A percentile compares a stretch with the other conserved stretches of the same genome.
Conservation (phyloP, 2,329 filamentous ascomycete genomes). For the Phoma sp. region DNA sequence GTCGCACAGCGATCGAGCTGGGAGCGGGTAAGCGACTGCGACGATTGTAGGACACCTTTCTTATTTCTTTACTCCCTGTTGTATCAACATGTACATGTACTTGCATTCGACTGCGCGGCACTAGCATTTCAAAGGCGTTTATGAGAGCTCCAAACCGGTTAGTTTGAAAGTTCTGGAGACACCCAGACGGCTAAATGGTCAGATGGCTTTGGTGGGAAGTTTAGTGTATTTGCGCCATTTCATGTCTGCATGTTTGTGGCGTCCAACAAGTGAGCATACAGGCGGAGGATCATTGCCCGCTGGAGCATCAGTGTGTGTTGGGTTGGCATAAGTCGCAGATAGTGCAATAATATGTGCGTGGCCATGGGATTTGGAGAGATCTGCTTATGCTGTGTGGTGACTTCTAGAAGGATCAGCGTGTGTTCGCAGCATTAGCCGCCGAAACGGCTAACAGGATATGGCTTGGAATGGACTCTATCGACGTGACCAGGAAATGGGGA, state of each 20-base stretch:
- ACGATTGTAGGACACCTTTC: constrained; percentile 24
- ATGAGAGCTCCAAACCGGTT: constrained; percentile 2
- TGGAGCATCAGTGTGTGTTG: background rate
- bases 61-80: constrained; percentile 15
- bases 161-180: background rate
- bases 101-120: constrained; percentile 25
- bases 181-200: constrained; percentile 12
- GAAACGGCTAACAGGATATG: constrained; percentile 5
- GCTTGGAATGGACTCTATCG: constrained; percentile 3
- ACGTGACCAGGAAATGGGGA: constrained; percentile 4
- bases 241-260: constrained; percentile 12
- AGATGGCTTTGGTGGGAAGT: constrained; percentile 8
- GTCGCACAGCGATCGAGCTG: constrained; percentile 47
- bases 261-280: constrained; percentile 6
- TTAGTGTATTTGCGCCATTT: constrained; percentile 17
- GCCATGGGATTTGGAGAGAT: background rate
- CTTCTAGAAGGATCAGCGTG: constrained; percentile 19
- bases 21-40: constrained; percentile 44
- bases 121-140: constrained; percentile 35
- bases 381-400: background rate
- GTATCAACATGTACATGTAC: constrained; percentile 24
- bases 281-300: constrained; percentile 5
- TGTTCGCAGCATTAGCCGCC: constrained; percentile 18
- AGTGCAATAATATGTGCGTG: background rate
- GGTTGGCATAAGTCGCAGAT: background rate